Conservation (phyloP, 2,329 filamentous ascomycete species). For the Cadophora luteo-olivacea region DNA sequence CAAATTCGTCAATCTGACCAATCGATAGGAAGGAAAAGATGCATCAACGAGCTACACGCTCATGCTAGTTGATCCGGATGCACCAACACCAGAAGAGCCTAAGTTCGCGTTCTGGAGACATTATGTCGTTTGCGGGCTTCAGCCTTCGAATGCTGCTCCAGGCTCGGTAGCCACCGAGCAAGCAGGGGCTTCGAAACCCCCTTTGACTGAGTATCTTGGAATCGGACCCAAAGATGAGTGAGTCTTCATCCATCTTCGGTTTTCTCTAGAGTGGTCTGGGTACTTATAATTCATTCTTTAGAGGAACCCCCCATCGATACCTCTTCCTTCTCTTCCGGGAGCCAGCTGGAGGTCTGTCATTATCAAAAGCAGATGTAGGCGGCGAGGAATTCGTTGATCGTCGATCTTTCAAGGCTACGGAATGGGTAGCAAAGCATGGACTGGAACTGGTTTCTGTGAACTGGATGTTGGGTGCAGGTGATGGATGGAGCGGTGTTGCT, state of each 20-base stretch:
- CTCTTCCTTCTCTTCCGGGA: conserved; percentile 21
- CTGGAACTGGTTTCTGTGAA: conserved; percentile 20
- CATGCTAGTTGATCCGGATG: conserved; percentile 20
- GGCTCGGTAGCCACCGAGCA: neutral
- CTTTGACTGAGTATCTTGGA: conserved; percentile 22
- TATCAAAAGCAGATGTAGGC: conserved; percentile 20
- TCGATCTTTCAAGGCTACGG: conserved; percentile 19
- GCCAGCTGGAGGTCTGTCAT: conserved; percentile 12
- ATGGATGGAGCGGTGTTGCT: conserved; percentile 11
- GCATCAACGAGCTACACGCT: conserved; percentile 12
- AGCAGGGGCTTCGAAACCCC: neutral
- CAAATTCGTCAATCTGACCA: neutral
- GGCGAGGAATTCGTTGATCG: conserved; percentile 22
- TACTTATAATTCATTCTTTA: too few relatives aligned
- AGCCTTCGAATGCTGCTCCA: neutral
- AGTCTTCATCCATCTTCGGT: neutral
- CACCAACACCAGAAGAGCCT: conserved; percentile 22
- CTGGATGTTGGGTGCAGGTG: conserved; percentile 21
- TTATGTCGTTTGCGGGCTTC: conserved; percentile 18
- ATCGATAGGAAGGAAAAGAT: neutral
- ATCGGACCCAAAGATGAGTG: conserved; percentile 21
- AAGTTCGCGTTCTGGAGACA: conserved; percentile 23
- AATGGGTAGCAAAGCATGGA: conserved; percentile 23
- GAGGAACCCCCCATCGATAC: conserved; percentile 19
- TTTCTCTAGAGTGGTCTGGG: too few relatives aligned